Evolutionary conservation across 805 yeast genomes (phyloP).

Genomic region (Kurtzmaniella fragi): DNA sequence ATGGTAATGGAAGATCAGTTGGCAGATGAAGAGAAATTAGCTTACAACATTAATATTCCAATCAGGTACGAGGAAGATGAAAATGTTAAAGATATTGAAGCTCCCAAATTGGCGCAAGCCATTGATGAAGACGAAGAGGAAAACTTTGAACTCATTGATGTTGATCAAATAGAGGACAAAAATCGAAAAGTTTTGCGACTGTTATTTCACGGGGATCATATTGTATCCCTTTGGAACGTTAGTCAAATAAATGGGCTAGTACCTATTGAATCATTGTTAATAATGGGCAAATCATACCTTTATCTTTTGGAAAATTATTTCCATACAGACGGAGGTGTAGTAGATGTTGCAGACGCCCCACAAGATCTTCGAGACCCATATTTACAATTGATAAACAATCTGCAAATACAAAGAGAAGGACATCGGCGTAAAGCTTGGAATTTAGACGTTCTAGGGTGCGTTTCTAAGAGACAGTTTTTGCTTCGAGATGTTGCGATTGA

Average conservation of each 20-base stretch:
- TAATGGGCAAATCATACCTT: constrained; percentile 58
- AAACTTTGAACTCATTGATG: constrained; percentile 21
- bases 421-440: constrained; percentile 60
- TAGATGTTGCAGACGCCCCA: constrained; percentile 66
- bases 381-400: constrained; percentile 49
- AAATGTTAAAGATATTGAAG: too few species aligned
- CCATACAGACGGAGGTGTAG: constrained; percentile 51
- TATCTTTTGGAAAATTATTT: constrained; percentile 71
- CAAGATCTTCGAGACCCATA: constrained; percentile 59
- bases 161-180: constrained; percentile 41
- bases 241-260: constrained; percentile 74
- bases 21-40: constrained; percentile 38
- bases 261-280: constrained; percentile 68
- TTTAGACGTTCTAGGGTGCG: constrained; percentile 51
- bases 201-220: constrained; percentile 63
- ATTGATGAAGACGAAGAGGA: constrained; percentile 2
- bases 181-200: constrained; percentile 71
- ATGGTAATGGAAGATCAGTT: constrained; percentile 50
- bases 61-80: constrained; percentile 11
- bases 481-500: constrained; percentile 80
- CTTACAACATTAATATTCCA: constrained; percentile 39
- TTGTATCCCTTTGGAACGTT: constrained; percentile 69
- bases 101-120: constrained; percentile 6
- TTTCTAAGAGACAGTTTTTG: constrained; percentile 70
- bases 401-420: background rate